These are phyloP conservation scores for Dimocarpus longan DNA, from an alignment of 345 rosid genomes.

Conservation along the genomic window DNA sequence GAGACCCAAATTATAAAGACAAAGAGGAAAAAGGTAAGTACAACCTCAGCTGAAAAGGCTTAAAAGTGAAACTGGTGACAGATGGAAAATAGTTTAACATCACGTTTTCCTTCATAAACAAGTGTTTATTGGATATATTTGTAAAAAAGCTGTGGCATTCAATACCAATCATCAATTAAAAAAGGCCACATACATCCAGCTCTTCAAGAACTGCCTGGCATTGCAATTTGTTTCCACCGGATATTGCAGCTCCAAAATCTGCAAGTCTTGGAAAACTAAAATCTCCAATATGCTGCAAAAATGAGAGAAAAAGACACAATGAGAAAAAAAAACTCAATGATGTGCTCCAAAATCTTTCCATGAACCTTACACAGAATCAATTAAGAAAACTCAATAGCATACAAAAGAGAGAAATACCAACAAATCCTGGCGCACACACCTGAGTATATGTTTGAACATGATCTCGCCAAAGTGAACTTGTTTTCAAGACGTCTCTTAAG, in stretches of 20 bases:
- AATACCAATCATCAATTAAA: constrained; percentile 2
- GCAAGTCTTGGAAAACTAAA: constrained; percentile 88
- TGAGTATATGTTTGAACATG: constrained; percentile 92
- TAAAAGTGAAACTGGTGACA: no score
- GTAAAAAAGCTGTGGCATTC: constrained; percentile 1
- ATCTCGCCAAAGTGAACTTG: constrained; percentile 94
- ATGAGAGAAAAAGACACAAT: constrained; percentile 3
- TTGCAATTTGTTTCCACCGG: constrained; percentile 86
- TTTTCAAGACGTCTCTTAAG: constrained; percentile 84
- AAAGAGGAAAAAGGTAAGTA: not conserved
- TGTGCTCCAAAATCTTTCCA: not conserved
- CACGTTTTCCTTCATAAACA: not conserved
- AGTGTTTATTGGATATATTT: not conserved
- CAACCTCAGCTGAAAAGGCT: not conserved
- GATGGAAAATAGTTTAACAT: not conserved
- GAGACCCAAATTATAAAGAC: not conserved
- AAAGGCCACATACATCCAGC: constrained; percentile 76
- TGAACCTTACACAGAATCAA: constrained; percentile 3
- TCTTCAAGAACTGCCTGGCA: constrained; percentile 95
- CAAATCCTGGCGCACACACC: constrained; percentile 49
- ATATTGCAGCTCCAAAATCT: constrained; percentile 99
- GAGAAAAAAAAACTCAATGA: not conserved
- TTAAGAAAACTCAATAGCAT: not conserved
- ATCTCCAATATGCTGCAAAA: constrained; percentile 90
- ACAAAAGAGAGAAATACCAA: not conserved